Percentiles rank a stretch among this genome's conserved stretches.
These are phyloP conservation scores for Suhomyces wounanorum DNA, from an alignment of 1,139 yeast genomes.

Conservation along the genomic window DNA sequence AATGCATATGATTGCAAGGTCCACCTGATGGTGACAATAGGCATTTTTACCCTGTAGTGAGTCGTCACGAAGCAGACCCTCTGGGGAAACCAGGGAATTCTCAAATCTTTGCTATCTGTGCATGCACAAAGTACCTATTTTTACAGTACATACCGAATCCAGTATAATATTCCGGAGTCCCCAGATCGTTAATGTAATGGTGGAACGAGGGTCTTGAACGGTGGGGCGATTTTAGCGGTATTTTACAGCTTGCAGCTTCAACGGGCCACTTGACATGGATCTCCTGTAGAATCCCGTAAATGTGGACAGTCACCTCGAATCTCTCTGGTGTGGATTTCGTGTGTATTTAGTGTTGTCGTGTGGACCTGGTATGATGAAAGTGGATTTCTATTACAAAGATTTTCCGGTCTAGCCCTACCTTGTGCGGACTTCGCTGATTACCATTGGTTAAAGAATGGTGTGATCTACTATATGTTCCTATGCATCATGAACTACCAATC, in stretches of 20 bases:
- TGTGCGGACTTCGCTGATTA: background rate
- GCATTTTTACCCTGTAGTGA: background rate
- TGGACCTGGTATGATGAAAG: too few relatives aligned
- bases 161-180: background rate
- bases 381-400: background rate
- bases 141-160: background rate
- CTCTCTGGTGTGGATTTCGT: background rate
- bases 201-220: slow-evolving; percentile 3
- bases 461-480: background rate
- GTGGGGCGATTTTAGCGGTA: slow-evolving; percentile 1
- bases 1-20: background rate
- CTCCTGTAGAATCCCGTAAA: background rate
- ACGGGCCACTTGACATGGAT: background rate
- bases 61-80: background rate
- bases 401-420: background rate
- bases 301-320: background rate
- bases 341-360: background rate
- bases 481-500: background rate
- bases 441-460: background rate
- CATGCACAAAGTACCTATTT: background rate
- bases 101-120: background rate
- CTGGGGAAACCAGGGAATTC: background rate
- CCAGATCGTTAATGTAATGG: slow-evolving; percentile 1
- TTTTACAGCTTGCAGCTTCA: background rate
- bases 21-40: background rate